Conservation (phyloP, 768 basidiomycete species). For the Termitomyces bulborhizus region DNA sequence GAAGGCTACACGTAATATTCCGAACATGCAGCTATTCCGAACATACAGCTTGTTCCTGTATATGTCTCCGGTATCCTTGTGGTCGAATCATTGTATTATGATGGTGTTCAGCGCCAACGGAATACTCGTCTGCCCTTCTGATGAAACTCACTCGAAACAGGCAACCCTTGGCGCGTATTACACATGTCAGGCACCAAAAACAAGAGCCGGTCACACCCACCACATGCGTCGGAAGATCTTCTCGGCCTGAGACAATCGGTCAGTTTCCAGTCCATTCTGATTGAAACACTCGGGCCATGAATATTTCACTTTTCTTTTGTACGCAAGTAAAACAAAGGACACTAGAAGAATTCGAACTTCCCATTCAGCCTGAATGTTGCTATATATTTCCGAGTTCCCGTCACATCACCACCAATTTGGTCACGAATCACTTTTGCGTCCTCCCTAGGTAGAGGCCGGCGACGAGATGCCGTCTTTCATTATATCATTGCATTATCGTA, state of each 20-base stretch:
- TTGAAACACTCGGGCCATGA: too few species aligned
- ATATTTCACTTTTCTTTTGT: background rate
- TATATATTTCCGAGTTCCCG: background rate
- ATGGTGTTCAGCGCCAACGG: too few species aligned
- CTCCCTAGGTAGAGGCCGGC: slow-evolving; percentile 8
- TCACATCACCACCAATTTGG: slow-evolving; percentile 12
- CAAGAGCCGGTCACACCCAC: background rate
- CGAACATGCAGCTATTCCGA: too few species aligned
- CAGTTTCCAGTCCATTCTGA: too few species aligned
- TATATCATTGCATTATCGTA: slow-evolving; percentile 2
- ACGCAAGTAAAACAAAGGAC: background rate
- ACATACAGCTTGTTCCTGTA: too few species aligned
- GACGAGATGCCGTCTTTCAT: slow-evolving; percentile 10
- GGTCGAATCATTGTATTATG: too few species aligned
- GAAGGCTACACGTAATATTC: too few species aligned
- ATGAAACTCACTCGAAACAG: too few species aligned
- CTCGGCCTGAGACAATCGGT: background rate
- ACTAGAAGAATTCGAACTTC: background rate
- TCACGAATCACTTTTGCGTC: slow-evolving; percentile 8
- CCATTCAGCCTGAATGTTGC: background rate
- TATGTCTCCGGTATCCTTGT: too few species aligned
- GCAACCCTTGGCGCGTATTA: too few species aligned
- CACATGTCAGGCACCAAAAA: background rate
- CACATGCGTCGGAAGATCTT: background rate
- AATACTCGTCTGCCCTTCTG: too few species aligned